Percentiles rank a stretch among this genome's conserved stretches.
Evolutionary conservation across 2,329 filamentous ascomycete species (phyloP).

Genomic region (Fusarium hostae): DNA sequence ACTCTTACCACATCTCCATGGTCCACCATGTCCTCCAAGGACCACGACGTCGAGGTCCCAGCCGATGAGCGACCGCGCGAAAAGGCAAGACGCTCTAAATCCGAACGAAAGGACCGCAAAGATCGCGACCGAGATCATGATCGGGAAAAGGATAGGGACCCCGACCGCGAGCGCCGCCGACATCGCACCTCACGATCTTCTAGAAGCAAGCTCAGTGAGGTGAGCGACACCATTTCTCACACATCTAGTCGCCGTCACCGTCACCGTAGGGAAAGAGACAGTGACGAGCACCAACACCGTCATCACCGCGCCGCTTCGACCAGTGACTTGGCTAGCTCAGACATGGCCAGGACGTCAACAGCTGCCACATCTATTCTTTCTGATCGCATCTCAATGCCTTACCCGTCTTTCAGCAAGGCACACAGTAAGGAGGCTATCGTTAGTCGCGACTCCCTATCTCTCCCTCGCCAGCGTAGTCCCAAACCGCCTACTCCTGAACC

Average conservation of each 20-base stretch:
- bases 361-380: constrained; percentile 47
- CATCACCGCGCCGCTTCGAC: constrained; percentile 50
- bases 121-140: constrained; percentile 49
- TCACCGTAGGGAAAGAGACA: constrained; percentile 48
- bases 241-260: constrained; percentile 50
- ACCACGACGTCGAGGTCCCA: constrained; percentile 54
- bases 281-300: constrained; percentile 49
- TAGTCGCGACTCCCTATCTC: constrained; percentile 64
- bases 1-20: constrained; percentile 40
- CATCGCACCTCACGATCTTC: constrained; percentile 56
- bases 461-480: constrained; percentile 54
- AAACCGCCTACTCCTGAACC: constrained; percentile 75
- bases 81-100: constrained; percentile 54
- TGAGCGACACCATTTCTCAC: constrained; percentile 55
- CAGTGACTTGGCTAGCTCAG: constrained; percentile 60
- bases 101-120: constrained; percentile 53
- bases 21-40: constrained; percentile 54
- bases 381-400: constrained; percentile 70
- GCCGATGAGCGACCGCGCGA: constrained; percentile 53
- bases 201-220: constrained; percentile 54
- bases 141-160: constrained; percentile 49
- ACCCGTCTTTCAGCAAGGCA: constrained; percentile 87
- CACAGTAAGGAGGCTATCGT: constrained; percentile 89
- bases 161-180: constrained; percentile 49
- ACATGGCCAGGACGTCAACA: constrained; percentile 53